A percentile compares a stretch with the other conserved stretches of the same genome.
phyloP scores from a whole-genome alignment of 2,329 filamentous ascomycete species.

The Exophiala phaeomuriformis region DNA sequence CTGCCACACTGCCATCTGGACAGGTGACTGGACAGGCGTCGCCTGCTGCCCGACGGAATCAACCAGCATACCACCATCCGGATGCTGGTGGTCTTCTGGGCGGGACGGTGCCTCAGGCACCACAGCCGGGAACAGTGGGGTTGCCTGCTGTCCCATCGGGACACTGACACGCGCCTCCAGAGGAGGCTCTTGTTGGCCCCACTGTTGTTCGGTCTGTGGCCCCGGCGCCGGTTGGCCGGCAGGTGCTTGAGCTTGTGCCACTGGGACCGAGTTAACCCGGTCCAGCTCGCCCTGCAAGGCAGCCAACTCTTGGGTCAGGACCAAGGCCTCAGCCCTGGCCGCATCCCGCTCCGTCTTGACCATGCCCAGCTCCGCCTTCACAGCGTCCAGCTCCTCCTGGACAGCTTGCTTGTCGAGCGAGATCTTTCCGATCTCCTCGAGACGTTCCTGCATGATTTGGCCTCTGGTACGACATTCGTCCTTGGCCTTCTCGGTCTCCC shows the following conservation, averaged over 20 bases:
- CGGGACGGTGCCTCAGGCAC: too few relatives aligned
- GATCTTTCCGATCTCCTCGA: too few relatives aligned
- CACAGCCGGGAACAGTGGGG: too few relatives aligned
- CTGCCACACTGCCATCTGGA: too few relatives aligned
- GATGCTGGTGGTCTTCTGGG: too few relatives aligned
- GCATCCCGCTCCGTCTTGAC: not conserved
- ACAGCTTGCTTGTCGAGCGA: not conserved
- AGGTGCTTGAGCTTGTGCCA: not conserved
- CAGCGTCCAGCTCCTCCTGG: not conserved
- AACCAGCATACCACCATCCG: too few relatives aligned
- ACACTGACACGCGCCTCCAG: not conserved
- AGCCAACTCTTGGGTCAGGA: not conserved
- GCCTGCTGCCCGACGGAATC: too few relatives aligned
- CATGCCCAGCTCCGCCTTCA: too few relatives aligned
- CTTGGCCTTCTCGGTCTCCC: too few relatives aligned
- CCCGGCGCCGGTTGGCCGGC: not conserved
- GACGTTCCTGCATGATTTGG: too few relatives aligned
- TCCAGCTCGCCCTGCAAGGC: not conserved
- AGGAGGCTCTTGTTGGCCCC: not conserved
- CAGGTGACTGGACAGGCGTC: too few relatives aligned
- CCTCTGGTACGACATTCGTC: too few relatives aligned
- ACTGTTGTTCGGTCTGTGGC: not conserved
- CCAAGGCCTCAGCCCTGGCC: not conserved
- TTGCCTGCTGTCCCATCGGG: not conserved
- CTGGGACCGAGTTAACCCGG: not conserved